phyloP scores from a whole-genome alignment of 768 basidiomycete genomes.

The Suillus weaverae region DNA sequence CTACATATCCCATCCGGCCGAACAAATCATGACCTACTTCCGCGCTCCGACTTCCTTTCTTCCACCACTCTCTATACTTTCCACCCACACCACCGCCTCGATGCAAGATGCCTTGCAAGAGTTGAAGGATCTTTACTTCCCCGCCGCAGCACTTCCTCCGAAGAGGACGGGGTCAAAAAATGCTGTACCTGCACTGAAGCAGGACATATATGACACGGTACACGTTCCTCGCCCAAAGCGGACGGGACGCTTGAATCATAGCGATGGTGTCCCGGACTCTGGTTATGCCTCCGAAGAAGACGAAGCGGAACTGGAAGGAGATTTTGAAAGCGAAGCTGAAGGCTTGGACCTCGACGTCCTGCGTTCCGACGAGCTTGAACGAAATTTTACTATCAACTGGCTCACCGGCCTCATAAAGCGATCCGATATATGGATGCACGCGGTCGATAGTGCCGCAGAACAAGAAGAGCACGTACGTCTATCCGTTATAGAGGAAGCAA shows the following conservation, averaged over 20 bases:
- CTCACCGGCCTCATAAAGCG: conserved; percentile 66
- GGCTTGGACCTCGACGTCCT: conserved; percentile 44
- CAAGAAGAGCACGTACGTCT: conserved; percentile 43
- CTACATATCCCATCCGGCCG: conserved; percentile 10
- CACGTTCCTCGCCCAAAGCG: conserved; percentile 28
- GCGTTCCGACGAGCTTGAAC: conserved; percentile 65
- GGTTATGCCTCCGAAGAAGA: conserved; percentile 78
- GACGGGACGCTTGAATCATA: conserved; percentile 31
- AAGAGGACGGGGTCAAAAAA: not conserved
- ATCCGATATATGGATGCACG: conserved; percentile 50
- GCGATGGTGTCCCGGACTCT: conserved; percentile 59
- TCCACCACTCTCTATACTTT: conserved; percentile 53
- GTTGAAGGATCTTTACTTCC: conserved; percentile 55
- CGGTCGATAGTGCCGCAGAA: conserved; percentile 18
- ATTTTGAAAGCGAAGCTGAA: conserved; percentile 17
- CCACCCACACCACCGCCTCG: conserved; percentile 33
- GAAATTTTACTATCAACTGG: conserved; percentile 71
- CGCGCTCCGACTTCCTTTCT: conserved; percentile 51
- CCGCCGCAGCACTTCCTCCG: conserved; percentile 30
- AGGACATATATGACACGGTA: conserved; percentile 15
- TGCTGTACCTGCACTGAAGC: conserved; percentile 22
- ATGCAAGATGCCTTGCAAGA: conserved; percentile 44
- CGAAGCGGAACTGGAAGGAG: conserved; percentile 43
- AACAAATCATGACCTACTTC: conserved; percentile 15
- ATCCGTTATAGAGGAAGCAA: conserved; percentile 53